A percentile compares a stretch with the other conserved stretches of the same genome.
phyloP scores from a whole-genome alignment of 495 filamentous ascomycete species.

The Ramalina intermedia region DNA sequence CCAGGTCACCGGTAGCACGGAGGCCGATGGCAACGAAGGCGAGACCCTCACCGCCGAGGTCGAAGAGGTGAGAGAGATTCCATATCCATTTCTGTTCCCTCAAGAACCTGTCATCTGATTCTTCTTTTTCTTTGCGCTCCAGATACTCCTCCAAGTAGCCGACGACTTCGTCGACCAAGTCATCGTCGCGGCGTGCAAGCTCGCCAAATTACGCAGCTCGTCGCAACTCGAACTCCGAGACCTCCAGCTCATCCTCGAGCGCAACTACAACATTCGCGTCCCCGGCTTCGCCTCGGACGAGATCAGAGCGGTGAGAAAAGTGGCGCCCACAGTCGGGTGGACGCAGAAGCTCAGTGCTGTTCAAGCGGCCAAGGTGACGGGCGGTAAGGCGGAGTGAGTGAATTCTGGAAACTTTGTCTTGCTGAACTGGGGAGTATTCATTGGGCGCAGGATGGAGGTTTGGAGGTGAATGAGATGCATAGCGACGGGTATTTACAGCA shows the following conservation, averaged over 20 bases:
- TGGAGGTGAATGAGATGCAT: not conserved
- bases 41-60: constrained; percentile 72
- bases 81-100: not conserved
- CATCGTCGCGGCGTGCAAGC: constrained; percentile 68
- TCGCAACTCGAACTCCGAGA: constrained; percentile 84
- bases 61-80: constrained; percentile 61
- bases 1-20: constrained; percentile 72
- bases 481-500: not conserved
- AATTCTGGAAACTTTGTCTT: not conserved
- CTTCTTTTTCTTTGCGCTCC: constrained; percentile 1
- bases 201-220: constrained; percentile 83
- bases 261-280: constrained; percentile 95
- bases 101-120: constrained; percentile 13
- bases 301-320: constrained; percentile 81
- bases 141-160: constrained; percentile 79
- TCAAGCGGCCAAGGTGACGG: constrained; percentile 69
- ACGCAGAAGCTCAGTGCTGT: constrained; percentile 92
- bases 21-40: constrained; percentile 50
- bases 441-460: not conserved
- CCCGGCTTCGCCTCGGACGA: constrained; percentile 91
- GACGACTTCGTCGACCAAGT: constrained; percentile 93
- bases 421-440: not conserved
- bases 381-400: constrained; percentile 21
- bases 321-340: constrained; percentile 74
- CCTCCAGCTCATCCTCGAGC: constrained; percentile 86